Conservation (phyloP, 192 early-diverging fungal genomes). For the Anaeromyces robustus region DNA sequence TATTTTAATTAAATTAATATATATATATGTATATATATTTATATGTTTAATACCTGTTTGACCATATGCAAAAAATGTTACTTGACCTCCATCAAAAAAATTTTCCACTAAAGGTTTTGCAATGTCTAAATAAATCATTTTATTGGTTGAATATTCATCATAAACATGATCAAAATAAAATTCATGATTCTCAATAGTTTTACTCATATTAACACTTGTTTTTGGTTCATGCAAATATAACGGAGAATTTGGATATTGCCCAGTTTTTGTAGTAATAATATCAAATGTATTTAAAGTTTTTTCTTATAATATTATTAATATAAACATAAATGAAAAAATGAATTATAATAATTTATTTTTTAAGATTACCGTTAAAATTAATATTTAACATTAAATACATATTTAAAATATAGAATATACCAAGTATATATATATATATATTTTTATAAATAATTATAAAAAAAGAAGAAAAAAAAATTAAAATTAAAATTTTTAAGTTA, state of each 20-base stretch:
- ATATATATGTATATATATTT: not conserved
- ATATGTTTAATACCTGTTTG: conserved; percentile 1
- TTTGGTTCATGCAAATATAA: conserved; percentile 27
- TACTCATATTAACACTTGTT: not conserved
- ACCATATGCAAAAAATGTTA: conserved; percentile 24
- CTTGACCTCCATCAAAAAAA: conserved; percentile 13
- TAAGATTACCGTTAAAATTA: too few relatives aligned
- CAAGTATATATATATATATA: too few relatives aligned
- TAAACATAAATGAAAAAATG: too few relatives aligned
- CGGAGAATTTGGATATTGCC: conserved; percentile 11
- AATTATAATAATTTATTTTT: too few relatives aligned
- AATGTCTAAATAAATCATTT: conserved; percentile 11
- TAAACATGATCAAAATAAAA: not conserved
- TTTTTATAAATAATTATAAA: too few relatives aligned
- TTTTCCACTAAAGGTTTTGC: conserved; percentile 7
- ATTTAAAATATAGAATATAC: too few relatives aligned
- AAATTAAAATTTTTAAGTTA: too few relatives aligned
- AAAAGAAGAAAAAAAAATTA: too few relatives aligned
- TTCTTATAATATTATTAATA: not conserved
- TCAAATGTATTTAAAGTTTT: conserved; percentile 10
- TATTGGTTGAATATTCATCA: conserved; percentile 5
- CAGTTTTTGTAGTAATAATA: conserved; percentile 15
- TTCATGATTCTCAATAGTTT: not conserved
- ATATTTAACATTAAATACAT: too few relatives aligned
- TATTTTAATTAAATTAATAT: too few relatives aligned